Conservation (phyloP, 179 eudicot species). For the Spergularia azorica region DNA sequence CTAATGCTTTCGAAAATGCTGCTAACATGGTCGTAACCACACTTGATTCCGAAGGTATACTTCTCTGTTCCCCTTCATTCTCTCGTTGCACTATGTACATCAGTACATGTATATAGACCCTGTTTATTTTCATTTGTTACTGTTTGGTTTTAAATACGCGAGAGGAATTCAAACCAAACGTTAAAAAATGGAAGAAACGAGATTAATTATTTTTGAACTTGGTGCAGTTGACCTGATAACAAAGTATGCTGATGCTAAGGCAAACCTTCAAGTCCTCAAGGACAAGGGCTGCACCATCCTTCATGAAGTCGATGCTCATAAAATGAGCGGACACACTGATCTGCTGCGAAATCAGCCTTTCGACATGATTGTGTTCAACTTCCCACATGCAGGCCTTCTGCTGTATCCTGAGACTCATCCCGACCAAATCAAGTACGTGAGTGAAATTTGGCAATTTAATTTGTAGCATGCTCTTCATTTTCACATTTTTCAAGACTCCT, state of each 20-base stretch:
- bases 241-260: constrained; percentile 10
- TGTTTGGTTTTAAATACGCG: too few relatives aligned
- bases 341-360: neutral
- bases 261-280: constrained; percentile 15
- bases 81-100: neutral
- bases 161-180: too few relatives aligned
- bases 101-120: too few relatives aligned
- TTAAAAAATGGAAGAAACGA: too few relatives aligned
- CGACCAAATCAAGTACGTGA: constrained; percentile 18
- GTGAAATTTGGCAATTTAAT: too few relatives aligned
- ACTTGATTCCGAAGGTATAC: too few relatives aligned
- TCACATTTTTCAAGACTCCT: too few relatives aligned
- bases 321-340: constrained; percentile 1
- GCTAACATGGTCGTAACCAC: constrained; percentile 13
- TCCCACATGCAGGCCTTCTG: neutral
- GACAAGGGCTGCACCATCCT: constrained; percentile 13
- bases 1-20: constrained; percentile 19
- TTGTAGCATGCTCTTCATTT: too few relatives aligned
- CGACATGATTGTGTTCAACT: constrained; percentile 25
- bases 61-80: neutral
- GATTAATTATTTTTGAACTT: neutral
- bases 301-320: constrained; percentile 23
- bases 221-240: constrained; percentile 1
- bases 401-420: neutral
- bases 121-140: too few relatives aligned